Conservation (phyloP, 805 yeast genomes). For the Pichia pseudocactophila region DNA sequence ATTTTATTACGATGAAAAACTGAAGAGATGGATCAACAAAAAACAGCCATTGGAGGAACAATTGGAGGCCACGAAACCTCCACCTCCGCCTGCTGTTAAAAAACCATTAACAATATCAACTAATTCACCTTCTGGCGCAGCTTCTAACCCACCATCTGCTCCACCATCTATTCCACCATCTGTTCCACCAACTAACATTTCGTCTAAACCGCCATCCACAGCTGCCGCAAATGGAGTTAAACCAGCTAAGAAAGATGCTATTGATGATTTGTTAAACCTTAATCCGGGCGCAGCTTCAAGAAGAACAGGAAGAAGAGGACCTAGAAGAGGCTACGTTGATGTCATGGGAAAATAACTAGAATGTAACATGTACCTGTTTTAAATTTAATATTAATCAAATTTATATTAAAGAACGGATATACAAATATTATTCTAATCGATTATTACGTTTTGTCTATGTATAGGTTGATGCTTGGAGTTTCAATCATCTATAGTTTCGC, state of each 20-base stretch:
- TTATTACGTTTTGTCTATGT: background rate
- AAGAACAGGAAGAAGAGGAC: constrained; percentile 44
- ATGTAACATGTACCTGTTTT: no score
- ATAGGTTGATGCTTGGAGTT: background rate
- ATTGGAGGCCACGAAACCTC: constrained; percentile 42
- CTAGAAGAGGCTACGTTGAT: constrained; percentile 54
- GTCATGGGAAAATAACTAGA: constrained; percentile 38
- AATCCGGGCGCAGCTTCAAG: constrained; percentile 24
- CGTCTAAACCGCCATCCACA: constrained; percentile 26
- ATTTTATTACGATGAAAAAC: constrained; percentile 73
- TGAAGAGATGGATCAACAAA: constrained; percentile 80
- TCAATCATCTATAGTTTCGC: constrained; percentile 10
- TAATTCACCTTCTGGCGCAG: background rate
- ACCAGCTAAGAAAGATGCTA: constrained; percentile 17
- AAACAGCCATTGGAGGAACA: constrained; percentile 60
- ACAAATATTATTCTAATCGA: background rate
- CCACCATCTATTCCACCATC: background rate
- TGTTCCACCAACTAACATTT: constrained; percentile 13
- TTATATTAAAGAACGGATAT: no score
- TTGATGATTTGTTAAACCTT: constrained; percentile 24
- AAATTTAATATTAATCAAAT: no score
- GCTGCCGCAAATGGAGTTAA: constrained; percentile 3
- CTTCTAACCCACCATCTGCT: background rate
- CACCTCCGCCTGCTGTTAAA: constrained; percentile 57
- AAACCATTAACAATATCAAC: constrained; percentile 22